phyloP scores from a whole-genome alignment of 129 eudicot genomes.

The Helianthus tuberosus region DNA sequence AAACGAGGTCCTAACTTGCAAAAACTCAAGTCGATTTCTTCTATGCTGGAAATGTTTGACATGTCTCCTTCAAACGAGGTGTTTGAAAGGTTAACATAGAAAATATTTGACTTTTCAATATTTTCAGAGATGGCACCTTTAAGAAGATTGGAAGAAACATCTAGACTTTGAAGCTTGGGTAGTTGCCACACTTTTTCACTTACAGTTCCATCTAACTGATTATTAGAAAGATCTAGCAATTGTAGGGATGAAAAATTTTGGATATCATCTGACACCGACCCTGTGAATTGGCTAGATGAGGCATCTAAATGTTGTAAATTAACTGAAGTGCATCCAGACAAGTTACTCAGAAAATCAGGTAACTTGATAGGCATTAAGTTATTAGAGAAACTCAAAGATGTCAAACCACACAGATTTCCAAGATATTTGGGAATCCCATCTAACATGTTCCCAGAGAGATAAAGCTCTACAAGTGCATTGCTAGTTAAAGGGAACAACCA shows the following conservation, averaged over 20 bases:
- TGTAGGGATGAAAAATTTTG: neutral
- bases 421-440: conserved; percentile 7
- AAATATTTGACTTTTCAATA: neutral
- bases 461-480: neutral
- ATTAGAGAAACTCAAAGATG: neutral
- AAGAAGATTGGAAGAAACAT: neutral
- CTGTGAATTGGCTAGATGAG: neutral
- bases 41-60: neutral
- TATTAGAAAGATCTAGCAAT: neutral
- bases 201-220: conserved; percentile 2
- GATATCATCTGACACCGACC: neutral
- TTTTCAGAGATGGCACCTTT: neutral
- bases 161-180: neutral
- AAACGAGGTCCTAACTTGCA: conserved; percentile 13
- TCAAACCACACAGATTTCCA: conserved; percentile 6
- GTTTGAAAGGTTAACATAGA: neutral
- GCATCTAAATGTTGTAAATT: neutral
- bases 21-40: neutral
- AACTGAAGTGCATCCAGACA: conserved; percentile 8
- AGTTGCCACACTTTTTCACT: conserved; percentile 19
- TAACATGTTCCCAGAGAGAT: conserved; percentile 2
- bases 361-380: neutral
- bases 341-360: neutral
- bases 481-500: conserved; percentile 13
- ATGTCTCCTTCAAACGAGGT: conserved; percentile 8